phyloP scores from a whole-genome alignment of 2,329 filamentous ascomycete species.

The Fusarium redolens region DNA sequence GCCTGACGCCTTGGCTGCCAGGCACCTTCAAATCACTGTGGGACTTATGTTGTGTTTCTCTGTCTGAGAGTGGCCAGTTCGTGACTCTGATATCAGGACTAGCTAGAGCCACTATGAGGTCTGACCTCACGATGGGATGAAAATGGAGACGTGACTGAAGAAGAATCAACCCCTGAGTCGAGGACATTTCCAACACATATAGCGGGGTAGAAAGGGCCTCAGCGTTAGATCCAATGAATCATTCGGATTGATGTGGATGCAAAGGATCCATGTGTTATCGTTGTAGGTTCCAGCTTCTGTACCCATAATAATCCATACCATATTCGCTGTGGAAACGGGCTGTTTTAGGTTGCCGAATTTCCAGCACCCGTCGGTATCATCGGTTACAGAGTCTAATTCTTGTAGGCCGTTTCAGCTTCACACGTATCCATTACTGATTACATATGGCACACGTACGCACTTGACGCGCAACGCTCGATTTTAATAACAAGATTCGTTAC shows the following conservation, averaged over 20 bases:
- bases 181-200: slow-evolving; percentile 14
- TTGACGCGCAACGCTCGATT: slow-evolving; percentile 18
- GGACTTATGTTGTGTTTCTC: slow-evolving; percentile 1
- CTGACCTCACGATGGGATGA: slow-evolving; percentile 8
- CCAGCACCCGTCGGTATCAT: neutral
- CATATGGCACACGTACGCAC: neutral
- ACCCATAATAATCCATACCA: neutral
- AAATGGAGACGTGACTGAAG: slow-evolving; percentile 1
- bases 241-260: neutral
- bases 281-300: slow-evolving; percentile 1
- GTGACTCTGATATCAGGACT: neutral
- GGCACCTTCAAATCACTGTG: neutral
- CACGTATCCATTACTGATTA: neutral
- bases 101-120: slow-evolving; percentile 14
- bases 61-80: slow-evolving; percentile 8
- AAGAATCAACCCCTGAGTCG: slow-evolving; percentile 9
- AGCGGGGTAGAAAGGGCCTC: slow-evolving; percentile 28
- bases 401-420: slow-evolving; percentile 32
- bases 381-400: slow-evolving; percentile 15
- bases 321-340: neutral
- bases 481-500: neutral
- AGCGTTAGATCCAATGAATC: slow-evolving; percentile 1
- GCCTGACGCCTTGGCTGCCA: slow-evolving; percentile 13
- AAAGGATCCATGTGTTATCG: neutral
- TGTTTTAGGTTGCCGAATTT: slow-evolving; percentile 17